These are phyloP conservation scores for Cladophialophora immunda DNA, from an alignment of 2,329 filamentous ascomycete genomes.

Conservation along the genomic window DNA sequence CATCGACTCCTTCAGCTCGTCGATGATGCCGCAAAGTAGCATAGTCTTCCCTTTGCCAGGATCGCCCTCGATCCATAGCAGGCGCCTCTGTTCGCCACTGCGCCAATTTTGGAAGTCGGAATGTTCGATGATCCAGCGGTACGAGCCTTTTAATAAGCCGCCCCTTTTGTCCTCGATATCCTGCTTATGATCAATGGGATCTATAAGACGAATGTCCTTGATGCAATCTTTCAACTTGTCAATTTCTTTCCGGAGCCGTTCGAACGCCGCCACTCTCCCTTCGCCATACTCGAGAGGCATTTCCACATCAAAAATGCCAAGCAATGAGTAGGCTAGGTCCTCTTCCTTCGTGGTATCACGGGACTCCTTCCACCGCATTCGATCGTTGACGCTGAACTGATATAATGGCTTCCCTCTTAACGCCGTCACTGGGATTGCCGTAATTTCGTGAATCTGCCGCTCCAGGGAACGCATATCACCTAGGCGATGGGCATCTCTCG, in stretches of 20 bases:
- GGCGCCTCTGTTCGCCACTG: slow-evolving; percentile 37
- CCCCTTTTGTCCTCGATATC: slow-evolving; percentile 41
- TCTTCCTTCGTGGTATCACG: slow-evolving; percentile 34
- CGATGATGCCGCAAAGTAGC: slow-evolving; percentile 47
- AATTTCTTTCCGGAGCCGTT: slow-evolving; percentile 30
- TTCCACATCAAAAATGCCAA: too few species aligned
- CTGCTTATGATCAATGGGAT: slow-evolving; percentile 39
- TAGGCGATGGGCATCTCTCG: slow-evolving; percentile 21
- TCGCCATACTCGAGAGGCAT: too few species aligned
- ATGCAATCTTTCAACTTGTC: slow-evolving; percentile 22
- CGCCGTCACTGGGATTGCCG: slow-evolving; percentile 21
- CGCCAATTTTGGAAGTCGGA: slow-evolving; percentile 38
- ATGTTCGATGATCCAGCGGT: slow-evolving; percentile 41
- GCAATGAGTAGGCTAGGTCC: too few species aligned
- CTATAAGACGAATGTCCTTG: slow-evolving; percentile 20
- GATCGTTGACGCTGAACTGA: slow-evolving; percentile 27
- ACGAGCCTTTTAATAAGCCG: slow-evolving; percentile 31
- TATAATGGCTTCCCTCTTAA: slow-evolving; percentile 22
- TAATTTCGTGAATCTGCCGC: slow-evolving; percentile 24
- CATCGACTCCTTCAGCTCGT: slow-evolving; percentile 35
- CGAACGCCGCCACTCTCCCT: slow-evolving; percentile 17
- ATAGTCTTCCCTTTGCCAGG: slow-evolving; percentile 54
- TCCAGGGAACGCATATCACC: slow-evolving; percentile 29
- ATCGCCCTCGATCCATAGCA: slow-evolving; percentile 52
- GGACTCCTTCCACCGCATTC: slow-evolving; percentile 40